phyloP scores from a whole-genome alignment of 192 early-diverging fungal species.

The Coemansia pectinata region DNA sequence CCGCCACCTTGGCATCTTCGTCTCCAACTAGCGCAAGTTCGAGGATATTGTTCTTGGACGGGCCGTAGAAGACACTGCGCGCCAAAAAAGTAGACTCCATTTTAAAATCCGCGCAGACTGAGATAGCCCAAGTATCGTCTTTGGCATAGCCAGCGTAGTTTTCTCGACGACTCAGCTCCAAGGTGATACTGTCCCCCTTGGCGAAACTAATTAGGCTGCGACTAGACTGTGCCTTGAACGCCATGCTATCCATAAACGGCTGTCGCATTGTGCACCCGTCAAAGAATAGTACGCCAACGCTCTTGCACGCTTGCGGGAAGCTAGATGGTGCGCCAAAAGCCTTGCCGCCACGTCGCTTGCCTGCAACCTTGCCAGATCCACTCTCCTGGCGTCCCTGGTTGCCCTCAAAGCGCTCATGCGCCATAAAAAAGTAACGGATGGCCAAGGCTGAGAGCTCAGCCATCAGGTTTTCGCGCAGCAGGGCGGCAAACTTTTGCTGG shows the following conservation, averaged over 20 bases:
- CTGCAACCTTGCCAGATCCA: neutral
- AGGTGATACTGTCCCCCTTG: slow-evolving; percentile 33
- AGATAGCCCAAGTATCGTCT: slow-evolving; percentile 54
- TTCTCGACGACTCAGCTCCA: slow-evolving; percentile 47
- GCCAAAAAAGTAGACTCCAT: slow-evolving; percentile 35
- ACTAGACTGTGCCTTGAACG: slow-evolving; percentile 31
- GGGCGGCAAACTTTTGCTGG: slow-evolving; percentile 12
- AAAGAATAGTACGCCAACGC: slow-evolving; percentile 36
- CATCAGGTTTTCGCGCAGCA: slow-evolving; percentile 46
- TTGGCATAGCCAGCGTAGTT: slow-evolving; percentile 41
- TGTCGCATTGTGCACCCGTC: slow-evolving; percentile 42
- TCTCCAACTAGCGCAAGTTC: slow-evolving; percentile 46
- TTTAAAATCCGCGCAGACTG: slow-evolving; percentile 31
- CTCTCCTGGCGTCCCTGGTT: neutral
- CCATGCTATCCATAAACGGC: slow-evolving; percentile 36
- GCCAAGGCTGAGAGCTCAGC: slow-evolving; percentile 40
- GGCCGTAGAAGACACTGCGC: slow-evolving; percentile 50
- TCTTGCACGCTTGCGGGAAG: slow-evolving; percentile 30
- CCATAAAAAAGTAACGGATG: slow-evolving; percentile 52
- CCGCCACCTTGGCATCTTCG: slow-evolving; percentile 36
- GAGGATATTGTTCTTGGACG: slow-evolving; percentile 50
- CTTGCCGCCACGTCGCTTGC: neutral
- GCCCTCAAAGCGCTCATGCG: slow-evolving; percentile 29
- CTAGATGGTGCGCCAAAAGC: neutral
- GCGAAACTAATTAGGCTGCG: slow-evolving; percentile 13